Base-by-base conservation (phyloP, 495 filamentous ascomycete species). In the Podospora pseudocomata region DNA sequence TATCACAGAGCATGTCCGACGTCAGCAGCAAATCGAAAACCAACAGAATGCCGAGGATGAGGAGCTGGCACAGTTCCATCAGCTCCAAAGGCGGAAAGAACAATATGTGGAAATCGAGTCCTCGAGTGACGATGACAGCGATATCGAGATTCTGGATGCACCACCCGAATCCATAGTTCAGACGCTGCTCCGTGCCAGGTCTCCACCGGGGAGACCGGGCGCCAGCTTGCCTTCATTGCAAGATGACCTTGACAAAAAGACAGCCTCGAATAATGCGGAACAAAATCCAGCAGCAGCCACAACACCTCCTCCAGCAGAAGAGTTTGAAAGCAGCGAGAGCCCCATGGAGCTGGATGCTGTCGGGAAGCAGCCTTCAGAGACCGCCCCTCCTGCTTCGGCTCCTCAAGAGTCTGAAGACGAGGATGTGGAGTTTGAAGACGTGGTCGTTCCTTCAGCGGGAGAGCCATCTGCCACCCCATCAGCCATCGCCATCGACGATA, bases 101-200 rank as follows among this genome's bases (percentile, higher is more conserved):
- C 73, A 71, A 0, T 71, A 81, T 26, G 75, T 84, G 53, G 74
- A 82, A 63, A 83, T 84, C 23, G 76, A 79, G 34, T 83, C 82
- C 11, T 83, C 81, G 1, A 76, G 76, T 28, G 79, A 76, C 6
- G 76, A 82, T 53, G 82, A 83, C 30, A 83, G 82, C 64, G 86
- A 87, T 77, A 49, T 87, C 18, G 81, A 89, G 65, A 84, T 89
- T 57, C 72, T 86, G 27, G 87, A 89, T 39, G 74, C 76, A 11
- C 79, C 79, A 27, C 75, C 75, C 20, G 68, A 65, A 53, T 23
- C 53, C 6, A 13, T 58, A 7, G n/a, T 20, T 19, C 55, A 58
- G 18, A 19, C 23, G 2, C 55, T 58, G 9, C n/a, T 26, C 6
- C 55, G 55, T 7, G 23, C n/a, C 56, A 55, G 68, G 70, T 64